Percentiles rank a stretch among this genome's conserved stretches.
These are phyloP conservation scores for Sordariomycetes sp. DNA, from an alignment of 2,329 filamentous ascomycete species.

Conservation along the genomic window DNA sequence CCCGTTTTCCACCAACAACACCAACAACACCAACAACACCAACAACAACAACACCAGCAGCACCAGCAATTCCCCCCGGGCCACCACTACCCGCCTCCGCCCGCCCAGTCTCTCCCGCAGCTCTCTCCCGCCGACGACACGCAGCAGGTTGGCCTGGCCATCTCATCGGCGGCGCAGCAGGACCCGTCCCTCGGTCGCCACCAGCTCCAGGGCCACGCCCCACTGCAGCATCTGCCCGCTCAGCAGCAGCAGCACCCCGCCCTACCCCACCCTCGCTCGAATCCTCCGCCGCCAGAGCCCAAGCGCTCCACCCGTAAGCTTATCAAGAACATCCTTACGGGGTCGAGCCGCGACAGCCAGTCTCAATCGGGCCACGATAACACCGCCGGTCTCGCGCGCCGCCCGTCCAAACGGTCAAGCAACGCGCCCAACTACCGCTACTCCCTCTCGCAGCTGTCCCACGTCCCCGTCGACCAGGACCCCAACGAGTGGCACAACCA, in stretches of 20 bases:
- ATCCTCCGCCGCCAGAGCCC: constrained; percentile 18
- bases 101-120: no score
- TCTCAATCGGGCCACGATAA: constrained; percentile 30
- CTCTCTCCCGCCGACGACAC: no score
- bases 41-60: constrained; percentile 9
- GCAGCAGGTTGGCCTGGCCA: no score
- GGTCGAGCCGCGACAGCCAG: constrained; percentile 17
- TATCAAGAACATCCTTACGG: constrained; percentile 42
- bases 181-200: no score
- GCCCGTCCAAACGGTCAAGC: constrained; percentile 48
- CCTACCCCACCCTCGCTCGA: constrained; percentile 16
- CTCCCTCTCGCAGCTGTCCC: constrained; percentile 14
- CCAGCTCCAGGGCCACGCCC: no score
- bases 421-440: constrained; percentile 24
- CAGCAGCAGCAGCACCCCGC: constrained; percentile 10
- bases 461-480: constrained; percentile 11
- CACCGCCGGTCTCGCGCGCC: constrained; percentile 35
- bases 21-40: neutral
- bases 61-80: constrained; percentile 9
- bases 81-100: no score
- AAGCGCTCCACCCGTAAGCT: constrained; percentile 42
- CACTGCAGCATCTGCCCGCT: no score
- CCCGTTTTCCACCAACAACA: neutral
- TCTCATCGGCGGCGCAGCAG: no score
- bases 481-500: constrained; percentile 12